These are phyloP conservation scores for Russula sp. DNA, from an alignment of 768 basidiomycete genomes.

Conservation along the genomic window DNA sequence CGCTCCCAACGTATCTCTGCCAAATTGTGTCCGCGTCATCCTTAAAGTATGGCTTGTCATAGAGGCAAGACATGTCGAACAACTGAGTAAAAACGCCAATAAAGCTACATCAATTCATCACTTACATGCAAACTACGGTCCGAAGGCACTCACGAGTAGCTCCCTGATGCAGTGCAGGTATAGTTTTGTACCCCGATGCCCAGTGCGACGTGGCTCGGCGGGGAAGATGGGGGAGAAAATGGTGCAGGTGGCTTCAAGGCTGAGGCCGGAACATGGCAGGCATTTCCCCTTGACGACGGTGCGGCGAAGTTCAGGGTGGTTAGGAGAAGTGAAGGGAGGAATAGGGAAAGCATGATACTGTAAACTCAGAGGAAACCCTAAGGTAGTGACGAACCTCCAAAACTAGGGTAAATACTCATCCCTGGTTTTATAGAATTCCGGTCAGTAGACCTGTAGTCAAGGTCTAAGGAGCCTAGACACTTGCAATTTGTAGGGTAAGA, in stretches of 20 bases:
- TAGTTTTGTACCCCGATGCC: conserved; percentile 9
- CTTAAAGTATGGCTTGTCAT: background rate
- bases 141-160: conserved; percentile 1
- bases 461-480: too few species aligned
- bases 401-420: background rate
- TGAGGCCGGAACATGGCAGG: background rate
- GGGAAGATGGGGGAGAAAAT: background rate
- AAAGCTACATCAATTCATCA: conserved; percentile 1
- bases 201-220: background rate
- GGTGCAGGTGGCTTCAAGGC: background rate
- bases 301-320: background rate
- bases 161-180: background rate
- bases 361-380: too few species aligned
- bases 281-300: background rate
- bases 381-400: background rate
- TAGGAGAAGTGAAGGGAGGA: background rate
- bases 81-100: conserved; percentile 12
- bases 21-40: background rate
- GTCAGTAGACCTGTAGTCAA: too few species aligned
- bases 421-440: background rate
- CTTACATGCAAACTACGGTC: background rate
- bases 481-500: too few species aligned
- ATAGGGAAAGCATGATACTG: background rate
- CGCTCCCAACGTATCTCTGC: background rate
- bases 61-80: conserved; percentile 14